These are phyloP conservation scores for Rhodomyrtus tomentosa DNA, from an alignment of 345 rosid species.

Conservation along the genomic window DNA sequence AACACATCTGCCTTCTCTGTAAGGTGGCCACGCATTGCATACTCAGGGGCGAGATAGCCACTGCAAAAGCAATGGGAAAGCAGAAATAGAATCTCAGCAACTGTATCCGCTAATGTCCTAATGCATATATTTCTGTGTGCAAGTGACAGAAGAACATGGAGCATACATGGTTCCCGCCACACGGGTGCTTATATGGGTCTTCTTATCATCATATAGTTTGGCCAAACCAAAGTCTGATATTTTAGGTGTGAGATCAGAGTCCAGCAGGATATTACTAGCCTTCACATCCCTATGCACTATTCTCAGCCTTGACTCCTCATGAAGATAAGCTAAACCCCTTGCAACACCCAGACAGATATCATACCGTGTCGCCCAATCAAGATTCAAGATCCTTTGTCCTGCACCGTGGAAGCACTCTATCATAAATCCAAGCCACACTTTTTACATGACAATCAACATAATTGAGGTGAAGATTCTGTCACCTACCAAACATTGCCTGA, in stretches of 20 bases:
- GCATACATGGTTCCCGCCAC: slow-evolving; percentile 53
- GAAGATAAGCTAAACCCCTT: slow-evolving; percentile 51
- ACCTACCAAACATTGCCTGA: slow-evolving; percentile 50
- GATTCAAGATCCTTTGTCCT: slow-evolving; percentile 25
- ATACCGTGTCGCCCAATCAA: slow-evolving; percentile 28
- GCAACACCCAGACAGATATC: slow-evolving; percentile 42
- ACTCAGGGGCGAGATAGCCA: slow-evolving; percentile 71
- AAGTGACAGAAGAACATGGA: background rate
- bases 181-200: slow-evolving; percentile 50
- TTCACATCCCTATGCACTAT: slow-evolving; percentile 55
- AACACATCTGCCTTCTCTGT: slow-evolving; percentile 70
- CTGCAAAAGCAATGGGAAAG: background rate
- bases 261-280: slow-evolving; percentile 38
- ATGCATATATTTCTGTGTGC: background rate
- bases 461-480: background rate
- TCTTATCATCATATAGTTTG: slow-evolving; percentile 44
- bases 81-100: background rate
- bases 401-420: slow-evolving; percentile 1
- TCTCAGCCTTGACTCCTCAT: slow-evolving; percentile 49
- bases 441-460: background rate
- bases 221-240: slow-evolving; percentile 57
- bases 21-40: slow-evolving; percentile 63
- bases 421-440: background rate
- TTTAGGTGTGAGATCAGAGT: slow-evolving; percentile 36
- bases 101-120: background rate